Percentiles rank a stretch among this genome's conserved stretches.
Evolutionary conservation across 371 early-diverging fungal genomes (phyloP).

Genomic region (Mortierella sp.): DNA sequence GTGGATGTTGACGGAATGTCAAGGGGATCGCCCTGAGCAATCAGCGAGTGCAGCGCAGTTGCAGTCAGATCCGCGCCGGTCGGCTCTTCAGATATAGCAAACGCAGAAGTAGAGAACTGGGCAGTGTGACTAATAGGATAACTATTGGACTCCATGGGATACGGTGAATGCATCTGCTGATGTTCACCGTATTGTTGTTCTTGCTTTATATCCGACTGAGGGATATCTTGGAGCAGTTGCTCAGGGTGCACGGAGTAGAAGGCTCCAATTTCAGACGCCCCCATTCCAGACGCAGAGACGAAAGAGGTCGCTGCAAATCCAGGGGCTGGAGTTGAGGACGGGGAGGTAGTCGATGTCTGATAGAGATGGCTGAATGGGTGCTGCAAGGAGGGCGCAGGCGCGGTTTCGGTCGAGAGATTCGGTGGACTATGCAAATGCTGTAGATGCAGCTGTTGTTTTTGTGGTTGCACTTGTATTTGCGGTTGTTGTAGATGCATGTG

Average conservation of each 20-base stretch:
- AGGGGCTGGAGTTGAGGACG: background rate
- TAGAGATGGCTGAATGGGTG: constrained; percentile 13
- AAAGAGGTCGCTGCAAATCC: background rate
- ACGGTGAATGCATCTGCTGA: background rate
- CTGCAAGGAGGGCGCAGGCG: background rate
- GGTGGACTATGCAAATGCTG: background rate
- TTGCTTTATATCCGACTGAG: background rate
- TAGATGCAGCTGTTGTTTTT: background rate
- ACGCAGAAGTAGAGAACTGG: constrained; percentile 10
- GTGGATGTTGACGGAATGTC: no score
- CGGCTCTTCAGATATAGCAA: background rate
- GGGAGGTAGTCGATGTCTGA: constrained; percentile 6
- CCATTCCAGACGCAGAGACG: constrained; percentile 7
- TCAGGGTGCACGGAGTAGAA: constrained; percentile 1
- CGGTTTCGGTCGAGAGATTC: background rate
- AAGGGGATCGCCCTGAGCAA: background rate
- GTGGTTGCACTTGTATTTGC: background rate
- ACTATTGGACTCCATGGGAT: background rate
- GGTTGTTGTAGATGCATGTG: background rate
- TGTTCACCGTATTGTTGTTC: background rate
- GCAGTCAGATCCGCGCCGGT: no score
- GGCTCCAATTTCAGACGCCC: constrained; percentile 3
- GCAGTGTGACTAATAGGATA: background rate
- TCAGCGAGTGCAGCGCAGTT: constrained; percentile 1
- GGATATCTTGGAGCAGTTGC: background rate